Evolutionary conservation across 2,329 filamentous ascomycete genomes (phyloP).

Genomic region (Helminthosporium solani): DNA sequence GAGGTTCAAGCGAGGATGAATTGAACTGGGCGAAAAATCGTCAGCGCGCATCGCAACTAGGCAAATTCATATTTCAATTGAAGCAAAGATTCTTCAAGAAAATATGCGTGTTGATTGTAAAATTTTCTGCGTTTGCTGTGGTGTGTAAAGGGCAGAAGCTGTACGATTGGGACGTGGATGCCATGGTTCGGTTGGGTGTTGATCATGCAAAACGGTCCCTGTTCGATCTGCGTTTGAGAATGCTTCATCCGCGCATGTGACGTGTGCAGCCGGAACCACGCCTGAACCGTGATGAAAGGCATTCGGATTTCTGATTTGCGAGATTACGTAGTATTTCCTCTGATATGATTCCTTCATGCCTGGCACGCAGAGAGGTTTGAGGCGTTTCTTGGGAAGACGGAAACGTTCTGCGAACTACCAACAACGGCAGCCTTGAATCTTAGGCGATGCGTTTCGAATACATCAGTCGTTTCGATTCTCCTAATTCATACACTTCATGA

Average conservation of each 20-base stretch:
- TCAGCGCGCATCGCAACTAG: background rate
- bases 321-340: slow-evolving; percentile 19
- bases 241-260: slow-evolving; percentile 24
- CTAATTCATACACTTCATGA: too few relatives aligned
- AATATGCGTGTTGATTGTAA: background rate
- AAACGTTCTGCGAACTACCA: slow-evolving; percentile 6
- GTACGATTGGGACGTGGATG: slow-evolving; percentile 12
- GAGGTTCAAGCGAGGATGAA: slow-evolving; percentile 13
- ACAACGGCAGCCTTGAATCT: slow-evolving; percentile 7
- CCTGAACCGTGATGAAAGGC: slow-evolving; percentile 15
- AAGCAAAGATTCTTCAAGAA: background rate
- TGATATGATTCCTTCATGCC: slow-evolving; percentile 9
- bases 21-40: background rate
- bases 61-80: slow-evolving; percentile 13
- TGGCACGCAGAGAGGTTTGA: background rate
- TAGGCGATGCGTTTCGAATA: slow-evolving; percentile 5
- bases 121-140: background rate
- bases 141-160: slow-evolving; percentile 1
- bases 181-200: slow-evolving; percentile 19
- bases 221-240: slow-evolving; percentile 40
- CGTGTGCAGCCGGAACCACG: slow-evolving; percentile 16
- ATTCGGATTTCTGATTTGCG: slow-evolving; percentile 24
- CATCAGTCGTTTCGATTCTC: background rate
- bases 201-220: slow-evolving; percentile 32
- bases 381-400: background rate